Conservation (phyloP, 176 grass and related monocot genomes). For the Eragrostis nindensis region DNA sequence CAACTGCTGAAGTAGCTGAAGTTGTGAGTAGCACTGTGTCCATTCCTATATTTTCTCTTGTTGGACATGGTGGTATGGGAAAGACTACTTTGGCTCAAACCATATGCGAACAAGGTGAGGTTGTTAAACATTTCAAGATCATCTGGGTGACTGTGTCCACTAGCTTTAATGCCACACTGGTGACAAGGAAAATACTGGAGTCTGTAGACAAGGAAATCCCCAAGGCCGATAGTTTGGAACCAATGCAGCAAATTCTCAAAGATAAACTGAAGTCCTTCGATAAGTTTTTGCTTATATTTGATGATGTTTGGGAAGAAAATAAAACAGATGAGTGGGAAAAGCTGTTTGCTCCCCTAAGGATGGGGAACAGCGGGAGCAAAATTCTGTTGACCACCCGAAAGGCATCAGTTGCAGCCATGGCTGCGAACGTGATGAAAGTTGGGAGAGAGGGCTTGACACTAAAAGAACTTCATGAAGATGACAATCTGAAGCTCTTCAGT, state of each 20-base stretch:
- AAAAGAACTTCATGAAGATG: conserved; percentile 26
- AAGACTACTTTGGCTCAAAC: conserved; percentile 55
- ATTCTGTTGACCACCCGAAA: conserved; percentile 53
- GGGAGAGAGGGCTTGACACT: conserved; percentile 24
- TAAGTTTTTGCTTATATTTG: conserved; percentile 47
- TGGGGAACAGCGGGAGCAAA: conserved; percentile 28
- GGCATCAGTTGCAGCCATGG: conserved; percentile 19
- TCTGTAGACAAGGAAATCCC: neutral
- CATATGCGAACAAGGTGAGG: neutral
- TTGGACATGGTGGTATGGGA: conserved; percentile 50
- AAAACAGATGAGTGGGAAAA: conserved; percentile 38
- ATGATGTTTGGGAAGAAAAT: conserved; percentile 55
- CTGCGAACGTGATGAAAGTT: neutral
- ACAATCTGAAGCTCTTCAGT: conserved; percentile 42
- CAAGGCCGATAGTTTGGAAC: neutral
- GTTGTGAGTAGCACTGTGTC: neutral
- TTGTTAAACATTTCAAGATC: neutral
- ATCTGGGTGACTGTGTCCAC: conserved; percentile 38
- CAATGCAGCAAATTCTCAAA: conserved; percentile 32
- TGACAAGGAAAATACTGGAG: neutral
- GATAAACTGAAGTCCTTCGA: neutral
- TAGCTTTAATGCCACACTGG: neutral
- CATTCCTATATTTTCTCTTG: neutral
- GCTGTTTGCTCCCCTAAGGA: conserved; percentile 47
- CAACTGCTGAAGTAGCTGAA: neutral